A percentile compares a stretch with the other conserved stretches of the same genome.
Conservation (phyloP, 2,329 filamentous ascomycete genomes). For the Esteya vermicola region DNA sequence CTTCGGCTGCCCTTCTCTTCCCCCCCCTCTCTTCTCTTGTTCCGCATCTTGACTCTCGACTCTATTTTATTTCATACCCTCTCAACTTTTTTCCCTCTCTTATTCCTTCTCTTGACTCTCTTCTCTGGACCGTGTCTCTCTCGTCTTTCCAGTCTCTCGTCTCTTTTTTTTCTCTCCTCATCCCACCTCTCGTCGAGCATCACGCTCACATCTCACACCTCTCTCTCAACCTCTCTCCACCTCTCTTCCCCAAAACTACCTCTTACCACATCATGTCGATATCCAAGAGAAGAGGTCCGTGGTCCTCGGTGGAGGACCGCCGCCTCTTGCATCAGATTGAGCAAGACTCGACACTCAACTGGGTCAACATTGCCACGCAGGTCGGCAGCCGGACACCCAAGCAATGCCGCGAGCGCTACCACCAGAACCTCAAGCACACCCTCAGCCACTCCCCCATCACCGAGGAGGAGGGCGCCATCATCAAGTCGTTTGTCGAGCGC, state of each 20-base stretch:
- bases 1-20: too few species aligned
- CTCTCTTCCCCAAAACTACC: background rate
- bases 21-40: too few species aligned
- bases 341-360: constrained; percentile 62
- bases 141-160: background rate
- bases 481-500: constrained; percentile 62
- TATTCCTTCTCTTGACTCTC: background rate
- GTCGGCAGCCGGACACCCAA: constrained; percentile 74
- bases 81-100: too few species aligned
- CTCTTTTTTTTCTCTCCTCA: background rate
- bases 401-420: constrained; percentile 87
- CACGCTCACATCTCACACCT: background rate
- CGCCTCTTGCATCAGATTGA: constrained; percentile 52
- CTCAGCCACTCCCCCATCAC: constrained; percentile 64
- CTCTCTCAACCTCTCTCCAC: background rate
- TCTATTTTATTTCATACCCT: background rate
- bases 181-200: too few species aligned
- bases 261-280: background rate
- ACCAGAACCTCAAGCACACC: constrained; percentile 76
- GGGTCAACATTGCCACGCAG: constrained; percentile 70
- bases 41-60: too few species aligned
- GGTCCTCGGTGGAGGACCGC: constrained; percentile 58
- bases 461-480: constrained; percentile 53
- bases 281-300: constrained; percentile 41
- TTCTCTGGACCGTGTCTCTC: background rate